Percentiles rank a stretch among this genome's conserved stretches.
Evolutionary conservation across 164 flowering plant genomes (phyloP).

Genomic region (Macadamia integrifolia): DNA sequence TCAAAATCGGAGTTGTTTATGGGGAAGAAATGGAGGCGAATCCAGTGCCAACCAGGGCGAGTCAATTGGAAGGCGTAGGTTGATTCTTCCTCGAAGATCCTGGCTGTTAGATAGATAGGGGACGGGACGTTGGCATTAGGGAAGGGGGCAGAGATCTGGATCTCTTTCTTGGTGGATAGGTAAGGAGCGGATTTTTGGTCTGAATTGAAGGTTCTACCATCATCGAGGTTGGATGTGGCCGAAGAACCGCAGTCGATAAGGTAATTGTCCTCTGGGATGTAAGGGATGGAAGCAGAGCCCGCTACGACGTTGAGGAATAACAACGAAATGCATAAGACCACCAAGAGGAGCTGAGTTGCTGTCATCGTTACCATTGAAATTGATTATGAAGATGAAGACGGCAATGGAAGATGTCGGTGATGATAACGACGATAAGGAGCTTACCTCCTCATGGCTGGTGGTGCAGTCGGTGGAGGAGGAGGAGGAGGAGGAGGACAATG

Average conservation of each 20-base stretch:
- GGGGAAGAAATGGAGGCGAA: no score
- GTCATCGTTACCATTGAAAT: no score
- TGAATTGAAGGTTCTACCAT: slow-evolving; percentile 44
- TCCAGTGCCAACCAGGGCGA: no score
- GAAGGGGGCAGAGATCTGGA: slow-evolving; percentile 23
- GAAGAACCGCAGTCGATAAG: slow-evolving; percentile 58
- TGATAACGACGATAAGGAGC: no score
- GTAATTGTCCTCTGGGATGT: slow-evolving; percentile 43
- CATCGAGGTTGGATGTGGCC: slow-evolving; percentile 25
- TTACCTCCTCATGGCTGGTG: no score
- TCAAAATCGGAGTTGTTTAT: no score
- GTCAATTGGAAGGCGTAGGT: no score
- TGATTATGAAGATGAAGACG: no score
- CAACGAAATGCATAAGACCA: slow-evolving; percentile 23
- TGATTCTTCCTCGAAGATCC: no score
- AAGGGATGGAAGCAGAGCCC: slow-evolving; percentile 18
- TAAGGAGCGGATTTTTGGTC: slow-evolving; percentile 32
- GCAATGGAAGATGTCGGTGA: no score
- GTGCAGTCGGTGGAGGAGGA: no score
- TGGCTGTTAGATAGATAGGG: slow-evolving; percentile 1
- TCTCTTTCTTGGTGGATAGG: slow-evolving; percentile 31
- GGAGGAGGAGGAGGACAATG: no score
- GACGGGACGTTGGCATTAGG: slow-evolving; percentile 15
- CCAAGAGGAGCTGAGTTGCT: slow-evolving; percentile 28
- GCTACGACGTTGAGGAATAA: slow-evolving; percentile 2